Percentiles rank a stretch among this genome's conserved stretches.
phyloP scores from a whole-genome alignment of 2,329 filamentous ascomycete species.

The Pyricularia sp. region DNA sequence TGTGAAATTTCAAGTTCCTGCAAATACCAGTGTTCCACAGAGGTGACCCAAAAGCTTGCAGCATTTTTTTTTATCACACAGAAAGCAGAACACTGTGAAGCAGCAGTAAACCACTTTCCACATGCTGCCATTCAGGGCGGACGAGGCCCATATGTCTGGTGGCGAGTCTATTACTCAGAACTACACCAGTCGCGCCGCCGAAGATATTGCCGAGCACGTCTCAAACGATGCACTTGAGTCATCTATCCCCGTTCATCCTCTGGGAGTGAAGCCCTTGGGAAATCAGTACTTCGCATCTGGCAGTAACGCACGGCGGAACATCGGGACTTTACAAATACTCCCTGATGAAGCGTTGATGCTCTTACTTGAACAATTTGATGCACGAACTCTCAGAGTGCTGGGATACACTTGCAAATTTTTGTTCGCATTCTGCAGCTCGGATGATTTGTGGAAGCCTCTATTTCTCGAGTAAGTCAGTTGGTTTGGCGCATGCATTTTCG shows the following conservation, averaged over 20 bases:
- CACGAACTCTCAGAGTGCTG: slow-evolving; percentile 45
- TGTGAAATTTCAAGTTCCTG: not conserved
- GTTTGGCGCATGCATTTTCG: not conserved
- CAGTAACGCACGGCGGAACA: slow-evolving; percentile 51
- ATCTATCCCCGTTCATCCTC: slow-evolving; percentile 63
- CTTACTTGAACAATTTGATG: slow-evolving; percentile 63
- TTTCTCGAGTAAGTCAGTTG: slow-evolving; percentile 63
- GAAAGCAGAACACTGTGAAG: not conserved
- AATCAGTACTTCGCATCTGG: slow-evolving; percentile 61
- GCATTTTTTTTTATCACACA: not conserved
- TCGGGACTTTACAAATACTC: slow-evolving; percentile 53
- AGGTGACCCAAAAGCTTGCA: not conserved
- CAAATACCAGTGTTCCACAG: not conserved
- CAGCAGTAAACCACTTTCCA: not conserved
- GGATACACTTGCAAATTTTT: slow-evolving; percentile 74
- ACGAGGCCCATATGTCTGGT: not conserved
- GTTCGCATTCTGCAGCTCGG: slow-evolving; percentile 70
- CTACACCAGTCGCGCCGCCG: not conserved
- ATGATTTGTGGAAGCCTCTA: slow-evolving; percentile 80
- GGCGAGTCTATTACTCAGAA: not conserved
- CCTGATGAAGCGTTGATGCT: slow-evolving; percentile 72
- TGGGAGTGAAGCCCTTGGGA: slow-evolving; percentile 75
- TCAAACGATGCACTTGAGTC: slow-evolving; percentile 12
- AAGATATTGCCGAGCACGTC: slow-evolving; percentile 5
- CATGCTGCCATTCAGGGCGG: not conserved